Evolutionary conservation across 805 yeast genomes (phyloP).

Genomic region (Nakazawaea anatomiae): DNA sequence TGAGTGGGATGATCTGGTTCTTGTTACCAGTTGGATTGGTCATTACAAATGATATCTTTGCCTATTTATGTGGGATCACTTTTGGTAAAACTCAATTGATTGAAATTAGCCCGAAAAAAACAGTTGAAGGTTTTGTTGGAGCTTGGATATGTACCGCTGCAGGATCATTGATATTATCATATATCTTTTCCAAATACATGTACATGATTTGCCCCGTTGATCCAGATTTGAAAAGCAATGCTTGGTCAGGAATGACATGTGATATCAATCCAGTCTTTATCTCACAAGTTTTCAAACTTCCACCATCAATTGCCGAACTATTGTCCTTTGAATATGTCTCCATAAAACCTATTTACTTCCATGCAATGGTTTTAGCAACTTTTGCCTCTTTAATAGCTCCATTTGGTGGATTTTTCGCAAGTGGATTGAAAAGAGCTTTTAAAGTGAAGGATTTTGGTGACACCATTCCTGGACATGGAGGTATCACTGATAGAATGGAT

Average conservation of each 20-base stretch:
- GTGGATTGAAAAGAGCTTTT: slow-evolving; percentile 95
- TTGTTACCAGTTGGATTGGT: slow-evolving; percentile 87
- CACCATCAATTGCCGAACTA: slow-evolving; percentile 52
- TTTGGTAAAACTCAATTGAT: slow-evolving; percentile 91
- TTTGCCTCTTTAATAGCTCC: slow-evolving; percentile 98
- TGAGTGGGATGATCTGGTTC: slow-evolving; percentile 93
- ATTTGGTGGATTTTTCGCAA: slow-evolving; percentile 96
- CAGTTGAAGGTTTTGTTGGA: slow-evolving; percentile 95
- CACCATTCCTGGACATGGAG: slow-evolving; percentile 98
- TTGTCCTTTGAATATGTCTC: slow-evolving; percentile 40
- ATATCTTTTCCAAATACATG: slow-evolving; percentile 54
- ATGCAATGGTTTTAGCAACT: slow-evolving; percentile 78
- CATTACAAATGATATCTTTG: slow-evolving; percentile 91
- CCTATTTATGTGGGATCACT: slow-evolving; percentile 94
- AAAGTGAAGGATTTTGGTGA: slow-evolving; percentile 97
- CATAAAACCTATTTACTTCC: slow-evolving; percentile 85
- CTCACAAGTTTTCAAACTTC: slow-evolving; percentile 72
- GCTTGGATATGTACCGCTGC: slow-evolving; percentile 93
- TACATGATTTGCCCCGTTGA: slow-evolving; percentile 87
- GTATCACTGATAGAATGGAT: slow-evolving; percentile 95
- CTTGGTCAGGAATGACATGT: slow-evolving; percentile 62
- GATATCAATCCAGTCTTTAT: slow-evolving; percentile 86
- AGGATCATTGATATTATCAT: slow-evolving; percentile 63
- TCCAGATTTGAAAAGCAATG: slow-evolving; percentile 53
- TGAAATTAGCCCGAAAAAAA: slow-evolving; percentile 92